Conservation (phyloP, 108 stramenopile genomes). For the Fragilariopsis cylindrus region DNA sequence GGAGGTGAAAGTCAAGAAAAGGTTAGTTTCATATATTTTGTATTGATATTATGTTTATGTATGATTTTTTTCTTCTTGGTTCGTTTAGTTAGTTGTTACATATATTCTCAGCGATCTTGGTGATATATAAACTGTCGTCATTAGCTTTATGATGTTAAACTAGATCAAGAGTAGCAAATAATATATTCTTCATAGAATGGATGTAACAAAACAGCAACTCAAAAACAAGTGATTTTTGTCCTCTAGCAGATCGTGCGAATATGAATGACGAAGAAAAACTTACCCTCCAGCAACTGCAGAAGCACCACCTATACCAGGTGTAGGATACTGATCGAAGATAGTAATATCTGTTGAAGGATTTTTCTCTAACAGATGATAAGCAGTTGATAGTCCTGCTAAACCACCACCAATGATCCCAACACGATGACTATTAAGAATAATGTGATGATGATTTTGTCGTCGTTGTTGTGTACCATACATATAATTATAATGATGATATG, state of each 20-base stretch:
- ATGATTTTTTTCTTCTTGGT: too few species aligned
- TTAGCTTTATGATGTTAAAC: constrained; percentile 34
- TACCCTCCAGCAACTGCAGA: constrained; percentile 85
- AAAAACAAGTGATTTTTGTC: neutral
- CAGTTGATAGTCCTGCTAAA: constrained; percentile 71
- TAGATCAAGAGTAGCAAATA: constrained; percentile 80
- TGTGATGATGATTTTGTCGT: neutral
- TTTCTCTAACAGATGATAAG: constrained; percentile 66
- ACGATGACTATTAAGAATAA: neutral
- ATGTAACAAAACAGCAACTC: neutral
- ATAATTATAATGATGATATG: neutral
- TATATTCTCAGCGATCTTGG: constrained; percentile 69
- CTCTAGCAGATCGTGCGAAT: neutral
- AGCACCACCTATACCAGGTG: constrained; percentile 74
- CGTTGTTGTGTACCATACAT: neutral
- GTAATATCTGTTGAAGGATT: constrained; percentile 39
- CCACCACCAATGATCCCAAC: constrained; percentile 83
- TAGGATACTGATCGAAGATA: constrained; percentile 53
- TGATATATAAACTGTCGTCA: constrained; percentile 59
- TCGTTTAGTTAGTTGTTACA: too few species aligned
- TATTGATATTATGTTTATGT: too few species aligned
- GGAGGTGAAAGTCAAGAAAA: neutral
- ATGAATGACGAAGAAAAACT: constrained; percentile 35
- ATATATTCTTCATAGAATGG: constrained; percentile 23
- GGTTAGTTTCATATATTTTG: neutral